A percentile compares a stretch with the other conserved stretches of the same genome.
phyloP scores from a whole-genome alignment of 768 basidiomycete genomes.

The Naganishia onofrii region DNA sequence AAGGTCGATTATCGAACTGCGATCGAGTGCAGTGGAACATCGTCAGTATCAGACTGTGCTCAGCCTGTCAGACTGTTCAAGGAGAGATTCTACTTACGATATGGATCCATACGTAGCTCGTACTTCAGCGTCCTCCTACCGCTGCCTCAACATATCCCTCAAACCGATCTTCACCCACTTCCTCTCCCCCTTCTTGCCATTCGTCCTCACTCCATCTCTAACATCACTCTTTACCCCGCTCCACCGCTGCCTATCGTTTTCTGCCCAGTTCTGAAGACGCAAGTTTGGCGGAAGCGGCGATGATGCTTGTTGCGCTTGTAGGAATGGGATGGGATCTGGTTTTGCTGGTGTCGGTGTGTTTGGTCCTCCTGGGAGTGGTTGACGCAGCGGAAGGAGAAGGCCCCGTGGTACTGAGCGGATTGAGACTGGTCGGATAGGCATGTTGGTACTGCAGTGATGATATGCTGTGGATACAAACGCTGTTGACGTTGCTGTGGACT shows the following conservation, averaged over 20 bases:
- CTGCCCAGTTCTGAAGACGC: constrained; percentile 38
- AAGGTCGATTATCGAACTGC: neutral
- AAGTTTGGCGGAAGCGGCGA: constrained; percentile 36
- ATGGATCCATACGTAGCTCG: neutral
- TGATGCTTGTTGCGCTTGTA: constrained; percentile 11
- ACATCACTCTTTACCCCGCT: constrained; percentile 31
- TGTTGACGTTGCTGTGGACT: too few relatives aligned
- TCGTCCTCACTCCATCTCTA: constrained; percentile 32
- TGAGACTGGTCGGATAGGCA: constrained; percentile 31
- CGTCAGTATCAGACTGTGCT: neutral
- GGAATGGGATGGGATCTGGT: constrained; percentile 28
- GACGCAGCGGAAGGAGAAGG: constrained; percentile 33
- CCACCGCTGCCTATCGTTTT: constrained; percentile 35
- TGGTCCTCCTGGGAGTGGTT: constrained; percentile 17
- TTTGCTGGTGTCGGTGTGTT: constrained; percentile 30
- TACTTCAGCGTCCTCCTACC: constrained; percentile 9
- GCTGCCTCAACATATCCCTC: constrained; percentile 40
- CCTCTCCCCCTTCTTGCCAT: constrained; percentile 33
- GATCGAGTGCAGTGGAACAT: too few relatives aligned
- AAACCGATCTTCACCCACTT: constrained; percentile 38
- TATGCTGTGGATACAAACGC: too few relatives aligned
- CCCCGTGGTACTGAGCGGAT: constrained; percentile 22
- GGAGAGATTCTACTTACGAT: neutral
- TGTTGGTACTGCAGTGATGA: neutral
- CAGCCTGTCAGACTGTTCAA: neutral